Evolutionary conservation across 176 grass and related monocot genomes (phyloP), one percentile per base, ranked within the genome.

Genomic region (Lolium multiflorum): DNA sequence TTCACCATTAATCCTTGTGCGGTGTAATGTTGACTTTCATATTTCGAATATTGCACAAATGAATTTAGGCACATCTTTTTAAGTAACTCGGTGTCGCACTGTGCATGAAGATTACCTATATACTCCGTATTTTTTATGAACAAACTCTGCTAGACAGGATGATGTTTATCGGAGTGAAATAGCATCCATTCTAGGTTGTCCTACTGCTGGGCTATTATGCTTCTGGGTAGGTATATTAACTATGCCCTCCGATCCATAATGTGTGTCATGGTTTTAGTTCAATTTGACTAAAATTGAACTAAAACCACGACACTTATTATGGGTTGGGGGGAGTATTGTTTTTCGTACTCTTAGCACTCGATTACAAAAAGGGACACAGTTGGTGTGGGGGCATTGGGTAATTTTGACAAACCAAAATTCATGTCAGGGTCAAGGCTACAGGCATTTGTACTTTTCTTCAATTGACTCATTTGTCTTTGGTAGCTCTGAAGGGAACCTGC

Each of bases 61-160:
- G 46, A 84, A 76, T 65, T 50, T 84, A 52, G 43, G 64, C 16
- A 8, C 46, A 24, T 41, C 26, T 35, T 54, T 52, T 52, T 66
- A 67, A 76, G 56, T 63, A 63, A 44, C 18, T 76, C 14, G 38
- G 4, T 46, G 14, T 77, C 11, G 5, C 73, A 39, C 20, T 66
- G 47, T 77, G 73, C 28, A 84, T 71, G 49, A 49, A 71, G 56
- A 41, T 55, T 71, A 52, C 44, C 13, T 18, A 48, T 64, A 65
- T 65, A n/a, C n/a, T n/a, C n/a, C n/a, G n/a, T n/a, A 60, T n/a
- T 65, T 64, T 43, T 81, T 50, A 55, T 0, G 18, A 43, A 20
- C 54, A 61, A 79, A 44, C 41, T 60, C 31, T 79, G 76, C 76
- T 60, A 46, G 77, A 79, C 76, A 79, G 26, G 18, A 41, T 71